Conservation (phyloP, 2,329 filamentous ascomycete genomes). For the Colletotrichum lindemuthianum region DNA sequence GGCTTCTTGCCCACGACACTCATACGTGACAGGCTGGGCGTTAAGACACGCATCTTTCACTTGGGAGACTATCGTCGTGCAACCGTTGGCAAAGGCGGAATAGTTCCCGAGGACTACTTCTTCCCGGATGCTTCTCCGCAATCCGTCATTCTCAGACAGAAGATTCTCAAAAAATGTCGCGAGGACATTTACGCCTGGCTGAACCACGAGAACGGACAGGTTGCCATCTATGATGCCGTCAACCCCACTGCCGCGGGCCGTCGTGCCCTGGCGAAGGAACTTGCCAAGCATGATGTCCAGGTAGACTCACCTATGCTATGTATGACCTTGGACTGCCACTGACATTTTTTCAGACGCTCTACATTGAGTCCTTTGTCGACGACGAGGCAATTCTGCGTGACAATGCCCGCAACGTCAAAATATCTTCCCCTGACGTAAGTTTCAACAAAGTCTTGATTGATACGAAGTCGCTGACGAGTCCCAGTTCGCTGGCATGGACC, state of each 20-base stretch:
- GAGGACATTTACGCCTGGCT: constrained; percentile 97
- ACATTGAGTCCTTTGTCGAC: constrained; percentile 95
- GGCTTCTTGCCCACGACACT: constrained; percentile 34
- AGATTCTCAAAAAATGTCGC: constrained; percentile 96
- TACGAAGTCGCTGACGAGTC: constrained; percentile 34
- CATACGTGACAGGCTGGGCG: constrained; percentile 75
- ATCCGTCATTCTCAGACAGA: constrained; percentile 93
- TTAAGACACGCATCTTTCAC: constrained; percentile 98
- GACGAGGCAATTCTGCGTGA: constrained; percentile 94
- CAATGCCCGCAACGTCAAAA: constrained; percentile 97
- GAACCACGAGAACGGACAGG: constrained; percentile 96
- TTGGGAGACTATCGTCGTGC: constrained; percentile 95
- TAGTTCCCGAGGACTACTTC: constrained; percentile 97
- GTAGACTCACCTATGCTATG: constrained; percentile 53
- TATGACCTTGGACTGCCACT: not conserved
- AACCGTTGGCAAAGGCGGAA: constrained; percentile 82
- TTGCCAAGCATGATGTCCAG: constrained; percentile 96
- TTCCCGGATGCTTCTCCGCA: constrained; percentile 92
- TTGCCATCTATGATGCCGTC: constrained; percentile 98
- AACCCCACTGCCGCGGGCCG: constrained; percentile 88
- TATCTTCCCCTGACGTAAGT: constrained; percentile 90
- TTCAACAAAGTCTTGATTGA: not conserved
- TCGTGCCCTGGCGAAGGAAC: constrained; percentile 89
- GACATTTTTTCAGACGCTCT: constrained; percentile 75
- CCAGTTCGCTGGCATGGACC: constrained; percentile 89